Conservation (phyloP, 2,329 filamentous ascomycete species). For the Fusarium sp. region DNA sequence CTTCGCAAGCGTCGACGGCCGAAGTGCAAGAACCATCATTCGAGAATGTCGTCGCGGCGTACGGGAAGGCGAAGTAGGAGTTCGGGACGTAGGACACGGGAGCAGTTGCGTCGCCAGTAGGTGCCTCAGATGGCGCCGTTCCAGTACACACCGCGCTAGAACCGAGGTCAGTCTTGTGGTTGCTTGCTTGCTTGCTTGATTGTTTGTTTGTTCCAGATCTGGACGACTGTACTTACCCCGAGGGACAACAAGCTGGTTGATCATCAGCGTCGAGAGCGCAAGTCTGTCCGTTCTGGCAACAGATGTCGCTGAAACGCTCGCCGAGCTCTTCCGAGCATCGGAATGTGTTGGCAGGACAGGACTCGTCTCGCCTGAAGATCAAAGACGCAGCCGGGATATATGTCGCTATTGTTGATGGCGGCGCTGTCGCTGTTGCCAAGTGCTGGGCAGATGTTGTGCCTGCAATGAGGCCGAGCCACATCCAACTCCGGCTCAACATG, state of each 20-base stretch:
- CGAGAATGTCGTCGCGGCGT: slow-evolving; percentile 63
- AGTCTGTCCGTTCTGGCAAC: slow-evolving; percentile 61
- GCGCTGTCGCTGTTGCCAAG: slow-evolving; percentile 27
- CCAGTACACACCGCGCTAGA: slow-evolving; percentile 66
- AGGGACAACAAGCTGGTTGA: slow-evolving; percentile 65
- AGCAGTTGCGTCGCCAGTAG: slow-evolving; percentile 49
- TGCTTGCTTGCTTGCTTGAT: not conserved
- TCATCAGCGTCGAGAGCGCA: slow-evolving; percentile 62
- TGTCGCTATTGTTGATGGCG: slow-evolving; percentile 21
- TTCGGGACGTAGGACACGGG: slow-evolving; percentile 65
- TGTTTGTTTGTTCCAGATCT: not conserved
- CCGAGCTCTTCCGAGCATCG: slow-evolving; percentile 61
- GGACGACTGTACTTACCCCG: slow-evolving; percentile 52
- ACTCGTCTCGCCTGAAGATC: slow-evolving; percentile 43
- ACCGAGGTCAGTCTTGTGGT: not conserved
- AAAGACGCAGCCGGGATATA: slow-evolving; percentile 36
- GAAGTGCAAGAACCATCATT: slow-evolving; percentile 63
- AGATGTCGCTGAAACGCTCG: slow-evolving; percentile 58
- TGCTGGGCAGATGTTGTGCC: slow-evolving; percentile 30
- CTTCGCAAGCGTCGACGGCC: slow-evolving; percentile 62
- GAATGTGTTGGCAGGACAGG: slow-evolving; percentile 61
- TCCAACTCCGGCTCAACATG: slow-evolving; percentile 35
- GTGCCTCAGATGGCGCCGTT: slow-evolving; percentile 56
- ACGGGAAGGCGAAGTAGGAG: slow-evolving; percentile 69
- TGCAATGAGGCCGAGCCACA: slow-evolving; percentile 37